These are phyloP conservation scores for Linanthus parryae DNA, from an alignment of 148 eudicot species.

Conservation along the genomic window DNA sequence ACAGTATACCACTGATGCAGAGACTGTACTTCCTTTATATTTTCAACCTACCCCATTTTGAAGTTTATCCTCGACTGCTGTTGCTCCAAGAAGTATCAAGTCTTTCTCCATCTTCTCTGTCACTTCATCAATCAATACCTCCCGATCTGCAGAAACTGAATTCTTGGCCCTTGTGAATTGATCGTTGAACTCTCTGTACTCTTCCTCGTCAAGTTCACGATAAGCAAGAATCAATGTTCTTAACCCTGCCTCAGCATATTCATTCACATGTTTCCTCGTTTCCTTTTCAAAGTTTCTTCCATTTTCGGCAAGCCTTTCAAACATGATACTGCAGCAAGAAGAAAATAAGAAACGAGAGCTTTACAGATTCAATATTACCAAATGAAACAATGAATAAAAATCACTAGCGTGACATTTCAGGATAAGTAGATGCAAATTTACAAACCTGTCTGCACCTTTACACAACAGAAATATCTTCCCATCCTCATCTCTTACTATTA, in stretches of 20 bases:
- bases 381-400: background rate
- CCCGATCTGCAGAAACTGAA: conserved; percentile 66
- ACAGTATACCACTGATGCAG: background rate
- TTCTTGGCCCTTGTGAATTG: conserved; percentile 59
- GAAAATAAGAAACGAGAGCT: background rate
- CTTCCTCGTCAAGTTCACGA: conserved; percentile 57
- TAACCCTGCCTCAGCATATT: conserved; percentile 88
- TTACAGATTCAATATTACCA: too few species aligned
- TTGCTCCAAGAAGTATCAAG: conserved; percentile 87
- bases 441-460: conserved; percentile 93
- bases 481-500: conserved; percentile 58
- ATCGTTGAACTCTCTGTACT: conserved; percentile 42
- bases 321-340: conserved; percentile 55
- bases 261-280: conserved; percentile 62
- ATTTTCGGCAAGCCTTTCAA: conserved; percentile 51
- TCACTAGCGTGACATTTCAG: background rate
- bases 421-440: background rate
- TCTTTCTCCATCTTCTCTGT: conserved; percentile 70
- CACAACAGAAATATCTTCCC: conserved; percentile 55
- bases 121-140: conserved; percentile 47
- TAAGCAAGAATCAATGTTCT: conserved; percentile 85
- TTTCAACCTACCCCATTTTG: conserved; percentile 61
- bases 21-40: too few species aligned
- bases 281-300: conserved; percentile 50
- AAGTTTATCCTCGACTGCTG: conserved; percentile 96